Evolutionary conservation across 1,284 basidiomycete genomes (phyloP).

Genomic region (Acaromyces ingoldii): DNA sequence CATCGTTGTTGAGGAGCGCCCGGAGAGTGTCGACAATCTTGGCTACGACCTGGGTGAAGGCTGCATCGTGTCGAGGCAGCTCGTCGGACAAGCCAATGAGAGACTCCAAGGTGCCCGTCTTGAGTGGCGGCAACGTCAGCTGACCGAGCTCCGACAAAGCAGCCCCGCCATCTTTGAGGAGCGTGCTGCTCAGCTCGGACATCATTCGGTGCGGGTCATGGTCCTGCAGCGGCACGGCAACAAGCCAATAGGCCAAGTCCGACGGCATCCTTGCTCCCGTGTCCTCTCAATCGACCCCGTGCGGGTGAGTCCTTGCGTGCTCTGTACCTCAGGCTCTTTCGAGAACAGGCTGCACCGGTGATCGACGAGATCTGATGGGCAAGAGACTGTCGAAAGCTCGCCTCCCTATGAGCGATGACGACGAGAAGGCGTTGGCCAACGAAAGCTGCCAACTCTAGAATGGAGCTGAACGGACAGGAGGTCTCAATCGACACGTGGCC

Average conservation of each 20-base stretch:
- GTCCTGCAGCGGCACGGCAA: constrained; percentile 56
- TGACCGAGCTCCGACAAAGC: constrained; percentile 37
- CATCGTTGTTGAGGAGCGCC: constrained; percentile 83
- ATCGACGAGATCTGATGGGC: too few species aligned
- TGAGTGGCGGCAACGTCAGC: constrained; percentile 40
- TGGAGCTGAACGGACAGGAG: too few species aligned
- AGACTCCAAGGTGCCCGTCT: constrained; percentile 91
- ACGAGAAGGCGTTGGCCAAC: too few species aligned
- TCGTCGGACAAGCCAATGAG: constrained; percentile 86
- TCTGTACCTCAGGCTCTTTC: too few species aligned
- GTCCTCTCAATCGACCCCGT: too few species aligned
- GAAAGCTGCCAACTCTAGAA: too few species aligned
- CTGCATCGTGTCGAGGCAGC: constrained; percentile 83
- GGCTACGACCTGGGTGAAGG: constrained; percentile 78
- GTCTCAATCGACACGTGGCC: too few species aligned
- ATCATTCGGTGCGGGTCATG: constrained; percentile 55
- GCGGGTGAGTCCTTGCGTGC: too few species aligned
- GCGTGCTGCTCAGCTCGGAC: constrained; percentile 51
- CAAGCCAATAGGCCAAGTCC: constrained; percentile 57
- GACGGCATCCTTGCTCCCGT: constrained; percentile 57
- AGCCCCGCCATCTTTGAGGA: constrained; percentile 46
- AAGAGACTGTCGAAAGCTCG: too few species aligned
- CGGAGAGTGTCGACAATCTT: constrained; percentile 93
- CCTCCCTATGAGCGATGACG: too few species aligned
- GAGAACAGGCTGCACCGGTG: too few species aligned